phyloP scores from a whole-genome alignment of 2,329 filamentous ascomycete species.

The Rhynchosporium graminicola region DNA sequence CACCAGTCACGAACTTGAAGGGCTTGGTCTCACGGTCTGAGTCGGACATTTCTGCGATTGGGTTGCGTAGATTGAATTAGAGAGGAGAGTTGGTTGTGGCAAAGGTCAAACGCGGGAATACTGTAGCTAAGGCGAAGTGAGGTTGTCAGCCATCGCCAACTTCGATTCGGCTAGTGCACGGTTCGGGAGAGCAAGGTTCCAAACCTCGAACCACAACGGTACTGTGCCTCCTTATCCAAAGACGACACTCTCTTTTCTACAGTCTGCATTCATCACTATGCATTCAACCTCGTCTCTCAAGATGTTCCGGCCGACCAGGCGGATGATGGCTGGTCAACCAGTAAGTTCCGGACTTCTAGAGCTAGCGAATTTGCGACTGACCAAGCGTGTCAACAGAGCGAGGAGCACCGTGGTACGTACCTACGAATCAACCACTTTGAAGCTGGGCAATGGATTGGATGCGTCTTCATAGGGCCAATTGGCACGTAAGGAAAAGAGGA shows the following conservation, averaged over 20 bases:
- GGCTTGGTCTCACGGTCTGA: constrained; percentile 93
- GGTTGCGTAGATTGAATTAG: constrained; percentile 37
- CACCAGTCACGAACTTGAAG: constrained; percentile 99
- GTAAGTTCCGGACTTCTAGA: constrained; percentile 53
- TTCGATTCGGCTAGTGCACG: constrained; percentile 37
- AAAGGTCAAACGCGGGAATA: constrained; percentile 35
- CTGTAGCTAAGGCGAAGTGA: constrained; percentile 34
- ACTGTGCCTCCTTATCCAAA: constrained; percentile 17
- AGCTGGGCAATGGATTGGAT: constrained; percentile 20
- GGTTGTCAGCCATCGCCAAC: constrained; percentile 18
- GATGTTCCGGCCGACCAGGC: constrained; percentile 66
- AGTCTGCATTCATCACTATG: constrained; percentile 36
- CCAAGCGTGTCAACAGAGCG: constrained; percentile 50
- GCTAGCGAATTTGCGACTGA: constrained; percentile 34
- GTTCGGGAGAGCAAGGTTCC: constrained; percentile 33
- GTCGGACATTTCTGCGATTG: constrained; percentile 79
- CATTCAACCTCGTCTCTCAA: constrained; percentile 60
- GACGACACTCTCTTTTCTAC: constrained; percentile 19
- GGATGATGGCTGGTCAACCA: constrained; percentile 67
- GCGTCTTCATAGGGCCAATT: constrained; percentile 23
- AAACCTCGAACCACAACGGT: constrained; percentile 21
- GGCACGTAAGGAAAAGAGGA: constrained; percentile 4
- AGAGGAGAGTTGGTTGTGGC: constrained; percentile 34
- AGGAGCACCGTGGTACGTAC: constrained; percentile 67
- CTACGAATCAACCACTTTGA: constrained; percentile 7